Conservation (phyloP, 2,329 filamentous ascomycete species). For the Bretziella fagacearum region DNA sequence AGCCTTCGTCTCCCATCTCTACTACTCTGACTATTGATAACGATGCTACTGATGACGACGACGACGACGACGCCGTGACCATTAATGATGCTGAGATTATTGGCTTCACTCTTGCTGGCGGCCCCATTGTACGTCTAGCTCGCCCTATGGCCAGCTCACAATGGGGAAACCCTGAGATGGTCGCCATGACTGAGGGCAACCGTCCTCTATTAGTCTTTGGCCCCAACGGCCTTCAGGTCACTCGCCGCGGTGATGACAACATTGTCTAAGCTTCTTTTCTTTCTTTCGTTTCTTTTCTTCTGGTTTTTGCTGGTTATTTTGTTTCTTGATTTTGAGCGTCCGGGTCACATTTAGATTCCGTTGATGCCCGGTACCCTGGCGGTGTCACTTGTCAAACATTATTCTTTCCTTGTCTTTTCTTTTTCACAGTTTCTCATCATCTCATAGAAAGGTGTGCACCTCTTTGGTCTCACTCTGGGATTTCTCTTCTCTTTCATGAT, state of each 20-base stretch:
- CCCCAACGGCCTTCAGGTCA: conserved; percentile 2
- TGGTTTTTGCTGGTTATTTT: not conserved
- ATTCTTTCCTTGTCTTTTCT: conserved; percentile 3
- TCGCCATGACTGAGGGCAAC: conserved; percentile 11
- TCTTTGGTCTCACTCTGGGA: not conserved
- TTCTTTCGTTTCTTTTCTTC: not conserved
- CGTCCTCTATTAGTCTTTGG: conserved; percentile 11
- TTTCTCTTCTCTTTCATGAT: not conserved
- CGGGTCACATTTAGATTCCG: not conserved
- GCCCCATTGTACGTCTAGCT: conserved; percentile 29
- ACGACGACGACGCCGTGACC: conserved; percentile 17
- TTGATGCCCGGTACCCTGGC: not conserved
- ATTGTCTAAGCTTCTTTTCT: conserved; percentile 8
- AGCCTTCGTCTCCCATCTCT: conserved; percentile 12
- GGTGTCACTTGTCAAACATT: not conserved
- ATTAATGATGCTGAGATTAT: conserved; percentile 21
- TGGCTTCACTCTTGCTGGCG: conserved; percentile 29
- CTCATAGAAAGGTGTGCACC: not conserved
- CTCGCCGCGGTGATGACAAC: conserved; percentile 7
- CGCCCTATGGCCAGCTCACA: conserved; percentile 19
- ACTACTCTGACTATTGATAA: conserved; percentile 3
- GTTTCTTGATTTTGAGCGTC: not conserved
- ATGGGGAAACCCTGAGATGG: conserved; percentile 14
- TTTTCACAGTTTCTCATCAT: not conserved
- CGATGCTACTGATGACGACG: not conserved